These are phyloP conservation scores for Evernia prunastri DNA, from an alignment of 495 filamentous ascomycete genomes.

Conservation along the genomic window DNA sequence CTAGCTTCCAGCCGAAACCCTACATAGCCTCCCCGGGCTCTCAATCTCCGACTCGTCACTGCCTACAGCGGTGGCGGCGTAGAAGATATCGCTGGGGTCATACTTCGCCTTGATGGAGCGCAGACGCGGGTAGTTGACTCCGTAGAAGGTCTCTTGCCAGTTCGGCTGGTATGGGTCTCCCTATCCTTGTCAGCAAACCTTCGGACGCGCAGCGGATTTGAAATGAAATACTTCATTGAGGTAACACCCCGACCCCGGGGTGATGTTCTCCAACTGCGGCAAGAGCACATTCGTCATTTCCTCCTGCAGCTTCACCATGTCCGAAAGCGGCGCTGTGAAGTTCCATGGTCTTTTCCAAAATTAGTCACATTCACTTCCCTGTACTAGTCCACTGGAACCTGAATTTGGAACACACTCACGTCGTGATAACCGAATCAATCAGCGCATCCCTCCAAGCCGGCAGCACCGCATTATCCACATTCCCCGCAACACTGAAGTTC, in stretches of 20 bases:
- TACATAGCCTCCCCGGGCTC: constrained; percentile 35
- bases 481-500: background rate
- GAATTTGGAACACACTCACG: constrained; percentile 4
- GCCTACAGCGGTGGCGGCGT: constrained; percentile 48
- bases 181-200: background rate
- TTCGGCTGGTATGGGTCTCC: constrained; percentile 56
- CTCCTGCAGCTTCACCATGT: constrained; percentile 7
- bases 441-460: constrained; percentile 54
- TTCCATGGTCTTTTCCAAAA: constrained; percentile 13
- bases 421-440: constrained; percentile 36
- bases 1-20: background rate
- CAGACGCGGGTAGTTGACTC: constrained; percentile 46
- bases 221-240: constrained; percentile 36
- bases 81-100: constrained; percentile 51
- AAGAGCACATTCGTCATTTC: constrained; percentile 16
- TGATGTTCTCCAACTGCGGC: constrained; percentile 25
- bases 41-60: constrained; percentile 44
- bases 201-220: background rate
- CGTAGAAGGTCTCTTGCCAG: constrained; percentile 59
- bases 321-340: constrained; percentile 6
- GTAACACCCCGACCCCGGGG: constrained; percentile 40
- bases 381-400: too few species aligned
- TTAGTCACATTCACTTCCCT: too few species aligned
- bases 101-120: constrained; percentile 45
- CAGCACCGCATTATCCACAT: constrained; percentile 37